Conservation (phyloP, 2,329 filamentous ascomycete species). For the Ophiostoma ulmi region DNA sequence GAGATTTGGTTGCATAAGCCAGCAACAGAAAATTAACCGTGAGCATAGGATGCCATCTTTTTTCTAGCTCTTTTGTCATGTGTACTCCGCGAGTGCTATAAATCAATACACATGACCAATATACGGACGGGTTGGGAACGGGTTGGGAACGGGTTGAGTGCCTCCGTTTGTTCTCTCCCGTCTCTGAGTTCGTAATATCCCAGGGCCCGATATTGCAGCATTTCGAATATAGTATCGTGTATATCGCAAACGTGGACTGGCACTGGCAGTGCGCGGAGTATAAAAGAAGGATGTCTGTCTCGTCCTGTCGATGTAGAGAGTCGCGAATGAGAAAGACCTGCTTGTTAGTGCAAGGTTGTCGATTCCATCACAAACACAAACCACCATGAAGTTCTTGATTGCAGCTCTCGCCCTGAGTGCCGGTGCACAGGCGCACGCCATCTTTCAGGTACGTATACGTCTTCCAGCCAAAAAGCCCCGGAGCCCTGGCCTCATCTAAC, state of each 20-base stretch:
- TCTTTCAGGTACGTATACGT: conserved; percentile 39
- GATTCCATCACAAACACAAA: neutral
- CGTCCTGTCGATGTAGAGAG: neutral
- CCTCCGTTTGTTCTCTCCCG: neutral
- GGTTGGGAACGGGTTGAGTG: neutral
- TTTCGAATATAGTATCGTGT: neutral
- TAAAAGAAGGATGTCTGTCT: neutral
- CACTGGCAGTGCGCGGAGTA: neutral
- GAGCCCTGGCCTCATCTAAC: neutral
- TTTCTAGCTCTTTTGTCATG: too few relatives aligned
- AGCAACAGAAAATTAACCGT: too few relatives aligned
- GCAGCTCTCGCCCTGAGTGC: conserved; percentile 34
- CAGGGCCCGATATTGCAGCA: neutral
- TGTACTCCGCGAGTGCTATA: too few relatives aligned
- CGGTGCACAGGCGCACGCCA: conserved; percentile 39
- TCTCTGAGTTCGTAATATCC: neutral
- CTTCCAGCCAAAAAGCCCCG: neutral
- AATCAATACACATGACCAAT: neutral
- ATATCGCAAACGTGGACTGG: neutral
- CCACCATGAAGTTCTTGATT: conserved; percentile 18
- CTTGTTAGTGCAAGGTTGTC: neutral
- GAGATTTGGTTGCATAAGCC: too few relatives aligned
- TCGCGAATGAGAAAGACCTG: neutral
- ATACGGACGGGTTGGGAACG: neutral
- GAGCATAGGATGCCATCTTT: too few relatives aligned